phyloP scores from a whole-genome alignment of 805 yeast species.

The Metahyphopichia silvanorum region DNA sequence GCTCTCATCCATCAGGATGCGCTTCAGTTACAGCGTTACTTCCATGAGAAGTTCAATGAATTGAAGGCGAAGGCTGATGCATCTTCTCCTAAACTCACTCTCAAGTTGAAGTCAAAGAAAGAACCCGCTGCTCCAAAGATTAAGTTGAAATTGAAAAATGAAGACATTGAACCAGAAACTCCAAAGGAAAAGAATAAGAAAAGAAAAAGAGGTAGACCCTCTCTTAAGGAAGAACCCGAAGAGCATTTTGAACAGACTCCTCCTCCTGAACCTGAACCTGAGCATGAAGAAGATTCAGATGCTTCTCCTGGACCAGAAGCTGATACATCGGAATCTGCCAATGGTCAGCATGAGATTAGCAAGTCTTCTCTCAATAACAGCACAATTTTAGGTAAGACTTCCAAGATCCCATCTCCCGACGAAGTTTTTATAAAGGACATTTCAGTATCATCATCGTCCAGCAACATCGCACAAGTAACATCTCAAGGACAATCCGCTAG shows the following conservation, averaged over 20 bases:
- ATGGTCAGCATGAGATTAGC: conserved; percentile 4
- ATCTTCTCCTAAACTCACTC: conserved; percentile 18
- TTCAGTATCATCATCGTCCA: conserved; percentile 28
- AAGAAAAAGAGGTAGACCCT: conserved; percentile 13
- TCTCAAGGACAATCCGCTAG: conserved; percentile 6
- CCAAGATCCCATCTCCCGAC: conserved; percentile 20
- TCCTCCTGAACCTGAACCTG: conserved; percentile 9
- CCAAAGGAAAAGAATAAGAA: conserved; percentile 15
- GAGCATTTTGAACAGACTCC: conserved; percentile 7
- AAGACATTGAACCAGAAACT: conserved; percentile 11
- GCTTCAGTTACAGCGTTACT: conserved; percentile 49
- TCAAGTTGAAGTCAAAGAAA: conserved; percentile 19
- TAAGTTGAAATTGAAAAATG: conserved; percentile 21
- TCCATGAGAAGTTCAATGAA: conserved; percentile 38
- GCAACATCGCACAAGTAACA: conserved; percentile 10
- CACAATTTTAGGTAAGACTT: conserved; percentile 26
- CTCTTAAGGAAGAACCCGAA: conserved; percentile 12
- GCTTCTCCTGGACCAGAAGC: conserved; percentile 4
- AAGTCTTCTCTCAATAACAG: conserved; percentile 1
- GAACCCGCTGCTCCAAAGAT: conserved; percentile 20
- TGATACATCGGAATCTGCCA: conserved; percentile 7
- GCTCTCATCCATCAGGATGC: conserved; percentile 76
- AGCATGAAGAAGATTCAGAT: conserved; percentile 9
- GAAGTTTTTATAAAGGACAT: conserved; percentile 37
- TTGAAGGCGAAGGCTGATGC: conserved; percentile 20